These are phyloP conservation scores for Solanum chiquidenum DNA, from an alignment of 257 asterid species.

Conservation along the genomic window DNA sequence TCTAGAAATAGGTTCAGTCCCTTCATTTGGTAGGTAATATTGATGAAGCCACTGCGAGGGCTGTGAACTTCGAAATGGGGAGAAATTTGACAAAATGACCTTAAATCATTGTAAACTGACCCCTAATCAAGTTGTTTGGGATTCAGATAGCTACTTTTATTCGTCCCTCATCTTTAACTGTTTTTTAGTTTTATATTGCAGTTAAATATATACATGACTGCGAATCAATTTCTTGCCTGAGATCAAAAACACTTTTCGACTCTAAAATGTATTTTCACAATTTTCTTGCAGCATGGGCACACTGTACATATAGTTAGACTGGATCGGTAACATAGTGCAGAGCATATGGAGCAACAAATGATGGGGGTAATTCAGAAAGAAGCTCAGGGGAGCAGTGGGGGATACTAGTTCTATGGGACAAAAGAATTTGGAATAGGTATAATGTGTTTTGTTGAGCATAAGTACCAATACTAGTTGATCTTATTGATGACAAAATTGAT, in stretches of 20 bases:
- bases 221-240: neutral
- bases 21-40: neutral
- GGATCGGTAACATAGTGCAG: constrained; percentile 6
- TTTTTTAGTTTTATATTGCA: neutral
- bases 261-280: neutral
- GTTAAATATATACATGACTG: neutral
- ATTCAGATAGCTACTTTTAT: neutral
- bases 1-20: neutral
- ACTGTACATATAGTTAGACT: constrained; percentile 64
- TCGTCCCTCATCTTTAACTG: neutral
- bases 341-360: too few relatives aligned
- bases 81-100: neutral
- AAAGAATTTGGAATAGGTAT: too few relatives aligned
- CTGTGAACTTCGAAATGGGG: neutral
- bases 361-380: too few relatives aligned
- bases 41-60: neutral
- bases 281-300: constrained; percentile 67
- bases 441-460: too few relatives aligned
- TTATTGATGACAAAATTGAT: too few relatives aligned
- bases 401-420: too few relatives aligned
- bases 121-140: neutral
- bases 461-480: too few relatives aligned
- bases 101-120: neutral
- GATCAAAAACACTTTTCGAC: neutral
- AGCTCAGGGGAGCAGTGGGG: too few relatives aligned